Base-by-base conservation (phyloP, 2,329 filamentous ascomycete species). In the Rhynchosporium graminicola region DNA sequence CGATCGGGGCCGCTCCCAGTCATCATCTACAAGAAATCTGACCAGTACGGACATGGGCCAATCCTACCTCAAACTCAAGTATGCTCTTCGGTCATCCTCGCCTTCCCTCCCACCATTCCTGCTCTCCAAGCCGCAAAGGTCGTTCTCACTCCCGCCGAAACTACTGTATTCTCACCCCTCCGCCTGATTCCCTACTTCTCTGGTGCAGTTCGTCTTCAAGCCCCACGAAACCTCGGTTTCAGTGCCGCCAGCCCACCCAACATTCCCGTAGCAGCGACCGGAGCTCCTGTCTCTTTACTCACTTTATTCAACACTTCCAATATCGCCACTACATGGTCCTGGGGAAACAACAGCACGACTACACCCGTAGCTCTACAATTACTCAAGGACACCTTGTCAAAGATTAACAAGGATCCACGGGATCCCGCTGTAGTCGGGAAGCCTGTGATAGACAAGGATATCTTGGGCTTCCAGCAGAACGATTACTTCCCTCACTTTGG, bases 401-500 rank as follows among this genome's bases (percentile, higher is more conserved):
- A 33, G 15, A 36, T 62, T 45, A 58, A 62, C 38, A 57, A 46
- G 36, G 47, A 62, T 33, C 54, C 46, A 20, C 31, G n/a, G 8
- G 28, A 52, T 52, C 20, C 54, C 1, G 13, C 28, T 10, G 36
- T 54, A 3, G 38, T 51, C 10, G 31, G 54, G 2, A 31, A 40
- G 20, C 42, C 60, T 20, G 51, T 62, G 7, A 57, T 54, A 1
- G 54, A 62, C 31, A 36, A 45, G 4, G 60, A 62, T 54, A 47
- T 58, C 6, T 28, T 57, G 46, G 60, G 40, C 8, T 50, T 58
- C 33, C 54, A 52, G 36, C 15, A 46, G n/a, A 58, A 58, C 29
- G 54, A 62, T 38, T 57, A 52, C 46, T 58, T 58, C 29, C 60
- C 54, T 31, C 60, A 58, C 57, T 62, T 62, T 12, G 60, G 31